These are phyloP conservation scores for Stephania yunnanensis DNA, from an alignment of 164 flowering plant species.

Conservation along the genomic window DNA sequence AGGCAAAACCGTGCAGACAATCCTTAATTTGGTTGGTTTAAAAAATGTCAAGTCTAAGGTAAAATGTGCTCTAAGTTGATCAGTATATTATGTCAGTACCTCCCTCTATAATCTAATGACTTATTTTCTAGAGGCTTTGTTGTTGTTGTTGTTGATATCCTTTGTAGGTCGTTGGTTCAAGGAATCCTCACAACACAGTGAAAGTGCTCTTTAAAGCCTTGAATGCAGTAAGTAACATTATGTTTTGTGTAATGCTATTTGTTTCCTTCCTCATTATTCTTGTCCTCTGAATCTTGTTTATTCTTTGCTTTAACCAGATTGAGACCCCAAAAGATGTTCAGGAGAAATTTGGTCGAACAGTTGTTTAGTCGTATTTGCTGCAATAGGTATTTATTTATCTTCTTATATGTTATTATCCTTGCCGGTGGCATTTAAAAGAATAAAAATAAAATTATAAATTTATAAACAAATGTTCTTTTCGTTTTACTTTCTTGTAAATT, in stretches of 20 bases:
- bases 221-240: slow-evolving; percentile 32
- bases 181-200: slow-evolving; percentile 84
- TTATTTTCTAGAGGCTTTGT: neutral
- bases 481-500: neutral
- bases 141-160: slow-evolving; percentile 2
- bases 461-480: neutral
- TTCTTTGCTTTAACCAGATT: slow-evolving; percentile 36
- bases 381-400: slow-evolving; percentile 19
- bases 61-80: slow-evolving; percentile 4
- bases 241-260: neutral
- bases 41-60: slow-evolving; percentile 94
- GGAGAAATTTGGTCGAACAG: slow-evolving; percentile 89
- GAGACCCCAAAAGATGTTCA: slow-evolving; percentile 91
- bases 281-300: neutral
- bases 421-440: neutral
- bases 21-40: slow-evolving; percentile 75
- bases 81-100: neutral
- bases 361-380: slow-evolving; percentile 76
- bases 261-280: neutral
- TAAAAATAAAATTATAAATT: neutral
- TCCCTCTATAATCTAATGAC: neutral
- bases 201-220: slow-evolving; percentile 80
- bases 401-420: neutral
- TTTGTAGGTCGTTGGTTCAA: slow-evolving; percentile 79
- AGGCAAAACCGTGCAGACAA: slow-evolving; percentile 61